Evolutionary conservation across 306 rosid species (phyloP), one percentile per base, ranked within the genome.

Genomic region (Quercus glauca): DNA sequence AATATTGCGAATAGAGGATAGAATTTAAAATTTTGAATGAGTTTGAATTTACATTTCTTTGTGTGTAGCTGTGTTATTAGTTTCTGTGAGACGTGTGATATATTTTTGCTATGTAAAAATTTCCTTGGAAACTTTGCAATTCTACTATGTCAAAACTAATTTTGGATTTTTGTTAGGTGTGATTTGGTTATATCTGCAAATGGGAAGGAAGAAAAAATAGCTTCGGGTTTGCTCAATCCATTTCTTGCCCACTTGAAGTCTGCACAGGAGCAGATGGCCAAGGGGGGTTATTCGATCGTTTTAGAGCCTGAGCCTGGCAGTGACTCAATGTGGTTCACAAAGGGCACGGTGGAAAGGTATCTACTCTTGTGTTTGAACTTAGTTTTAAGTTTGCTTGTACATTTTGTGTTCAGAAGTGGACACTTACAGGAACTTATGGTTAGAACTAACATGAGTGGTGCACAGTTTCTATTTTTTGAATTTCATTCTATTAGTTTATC

Each of bases 251-350:
- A 93, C 85, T 88, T 96, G 93, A 96, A 82, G 88, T 80, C 88
- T 86, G 99, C 99, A n/a, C 92, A 91, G 80, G 96, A 96, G 80
- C 99, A 93, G 86, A 88, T 96, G 96, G 98, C 86, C 78, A 91
- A 86, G 81, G 99, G 99, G 23, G 99, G 98, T 51, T 96, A 96
- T 86, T 93, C 98, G 3, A 90, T 96, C 70, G 84, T 82, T 86
- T 98, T 96, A n/a, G 90, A 91, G 91, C 97, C 94, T 6, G 96
- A 89, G 25, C 84, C 80, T 41, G 83, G 80, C 29, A 72, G 55
- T 76, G 89, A 89, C 80, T 76, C 82, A 5, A 28, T 86, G 20
- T 96, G 99, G 99, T 96, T 96, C 85, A 91, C 96, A 58, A 93
- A 85, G 90, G 93, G 89, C 68, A 93, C 96, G 12, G 79, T 93